Base-by-base conservation (phyloP, 2,329 filamentous ascomycete genomes). In the Clonostachys solani region DNA sequence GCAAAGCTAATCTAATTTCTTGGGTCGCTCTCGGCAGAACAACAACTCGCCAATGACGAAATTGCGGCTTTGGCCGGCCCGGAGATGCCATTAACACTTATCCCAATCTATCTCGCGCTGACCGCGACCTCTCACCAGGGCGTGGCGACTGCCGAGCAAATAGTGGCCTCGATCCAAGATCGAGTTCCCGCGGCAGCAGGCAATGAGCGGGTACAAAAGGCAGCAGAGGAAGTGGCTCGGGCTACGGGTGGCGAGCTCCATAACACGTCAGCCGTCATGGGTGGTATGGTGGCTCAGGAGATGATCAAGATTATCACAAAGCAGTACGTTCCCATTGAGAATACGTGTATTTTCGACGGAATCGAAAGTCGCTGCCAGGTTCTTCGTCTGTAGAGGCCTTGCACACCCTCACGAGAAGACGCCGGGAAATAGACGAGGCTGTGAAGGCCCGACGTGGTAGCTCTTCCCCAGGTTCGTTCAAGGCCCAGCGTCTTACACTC, bases 241-340 rank as follows among this genome's bases (percentile, higher is more conserved):
- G 87, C 89, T 35, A 84, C 82, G 43, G 89, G 89, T 29, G 88
- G 84, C 46, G 95, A 99, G 65, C 72, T 99, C 50, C 94, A 99
- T 71, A 97, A 96, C 62, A 88, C 95, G 47, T 87, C 92, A 33
- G 86, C 92, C 23, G 71, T 96, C 47, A 87, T 85, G 2, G 95
- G 94, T 33, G 95, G 94, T 4, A 87, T 99, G 73, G 87, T 95
- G 43, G 90, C 92, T n/a, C 95, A 99, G 67, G 94, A 99, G 70
- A 82, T 92, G 52, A 95, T 99, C 71, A 99, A 99, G 65, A 81
- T 92, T 49, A 80, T 87, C 57, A 87, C 84, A 12, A 83, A 82
- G 59, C 84, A 88, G 68, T 88, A 87, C 65, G 73, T 87, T 40
- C 83, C 84, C 19, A 79, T 86, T 52, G 83, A 87, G 56, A 86